phyloP scores from a whole-genome alignment of 2,329 filamentous ascomycete species.

The Xylariales sp. region DNA sequence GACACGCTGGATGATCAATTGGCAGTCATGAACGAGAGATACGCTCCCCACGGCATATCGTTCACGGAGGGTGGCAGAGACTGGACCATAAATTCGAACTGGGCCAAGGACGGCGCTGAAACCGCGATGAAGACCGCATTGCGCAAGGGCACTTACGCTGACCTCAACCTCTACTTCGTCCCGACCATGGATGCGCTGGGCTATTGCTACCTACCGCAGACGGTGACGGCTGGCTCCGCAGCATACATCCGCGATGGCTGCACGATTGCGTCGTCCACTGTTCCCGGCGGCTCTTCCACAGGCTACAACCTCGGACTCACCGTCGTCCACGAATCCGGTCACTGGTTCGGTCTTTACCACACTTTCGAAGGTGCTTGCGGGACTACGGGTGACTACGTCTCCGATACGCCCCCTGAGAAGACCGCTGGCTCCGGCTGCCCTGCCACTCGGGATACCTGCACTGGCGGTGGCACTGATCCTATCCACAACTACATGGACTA shows the following conservation, averaged over 20 bases:
- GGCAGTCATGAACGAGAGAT: constrained; percentile 40
- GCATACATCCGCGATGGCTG: constrained; percentile 37
- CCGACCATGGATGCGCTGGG: constrained; percentile 32
- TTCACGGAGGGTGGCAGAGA: constrained; percentile 40
- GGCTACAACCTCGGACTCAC: constrained; percentile 19
- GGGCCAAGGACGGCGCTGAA: constrained; percentile 37
- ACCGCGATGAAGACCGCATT: constrained; percentile 40
- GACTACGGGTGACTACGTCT: constrained; percentile 33
- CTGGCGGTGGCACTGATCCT: constrained; percentile 25
- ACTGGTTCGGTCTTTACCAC: constrained; percentile 45
- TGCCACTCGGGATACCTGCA: constrained; percentile 27
- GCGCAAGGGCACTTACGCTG: constrained; percentile 38
- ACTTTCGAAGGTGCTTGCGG: constrained; percentile 40
- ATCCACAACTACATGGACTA: constrained; percentile 34
- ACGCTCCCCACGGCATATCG: constrained; percentile 35
- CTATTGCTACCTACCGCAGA: constrained; percentile 42
- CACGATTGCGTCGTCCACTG: constrained; percentile 30
- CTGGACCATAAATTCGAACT: constrained; percentile 42
- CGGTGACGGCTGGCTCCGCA: constrained; percentile 26
- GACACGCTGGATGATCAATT: constrained; percentile 35
- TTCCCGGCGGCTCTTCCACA: constrained; percentile 31
- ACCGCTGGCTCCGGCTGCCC: constrained; percentile 33
- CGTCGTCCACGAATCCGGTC: constrained; percentile 38
- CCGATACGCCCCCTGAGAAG: constrained; percentile 36
- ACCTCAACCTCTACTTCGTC: constrained; percentile 45